Evolutionary conservation across 352 stramenopile genomes (phyloP).

Genomic region (Pythium utonaiense): DNA sequence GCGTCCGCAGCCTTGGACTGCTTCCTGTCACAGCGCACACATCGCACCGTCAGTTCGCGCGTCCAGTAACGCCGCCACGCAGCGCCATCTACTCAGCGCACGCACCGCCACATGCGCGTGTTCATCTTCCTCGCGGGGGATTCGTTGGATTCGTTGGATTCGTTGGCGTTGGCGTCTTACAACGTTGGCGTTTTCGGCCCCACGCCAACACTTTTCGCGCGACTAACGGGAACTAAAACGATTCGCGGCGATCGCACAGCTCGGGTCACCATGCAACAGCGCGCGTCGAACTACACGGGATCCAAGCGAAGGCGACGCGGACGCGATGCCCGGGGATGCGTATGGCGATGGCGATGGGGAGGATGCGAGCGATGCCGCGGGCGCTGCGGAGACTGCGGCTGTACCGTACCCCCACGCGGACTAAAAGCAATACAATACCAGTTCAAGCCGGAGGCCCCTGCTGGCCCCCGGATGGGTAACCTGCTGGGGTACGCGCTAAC

Average conservation of each 20-base stretch:
- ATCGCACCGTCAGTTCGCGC: not conserved
- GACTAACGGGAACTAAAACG: not conserved
- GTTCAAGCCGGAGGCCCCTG: conserved; percentile 4
- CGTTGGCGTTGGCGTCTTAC: conserved; percentile 1
- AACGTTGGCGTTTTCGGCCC: not conserved
- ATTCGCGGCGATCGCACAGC: not conserved
- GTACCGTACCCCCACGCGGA: not conserved
- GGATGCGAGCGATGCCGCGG: not conserved
- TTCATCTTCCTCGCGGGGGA: not conserved
- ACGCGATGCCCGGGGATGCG: too few relatives aligned
- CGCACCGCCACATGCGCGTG: conserved; percentile 10
- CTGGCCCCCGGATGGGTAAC: not conserved
- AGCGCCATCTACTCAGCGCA: not conserved
- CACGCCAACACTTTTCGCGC: not conserved
- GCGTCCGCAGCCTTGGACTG: conserved; percentile 8
- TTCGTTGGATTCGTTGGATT: not conserved
- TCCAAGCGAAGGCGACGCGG: too few relatives aligned
- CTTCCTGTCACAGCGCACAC: conserved; percentile 1
- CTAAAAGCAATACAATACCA: conserved; percentile 2
- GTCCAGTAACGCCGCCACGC: too few relatives aligned
- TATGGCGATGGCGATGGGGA: too few relatives aligned
- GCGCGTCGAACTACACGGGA: not conserved
- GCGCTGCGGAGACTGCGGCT: too few relatives aligned
- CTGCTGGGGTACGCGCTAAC: not conserved
- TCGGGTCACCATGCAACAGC: not conserved